Evolutionary conservation across 306 rosid genomes (phyloP).

Genomic region (Trifolium pratense): DNA sequence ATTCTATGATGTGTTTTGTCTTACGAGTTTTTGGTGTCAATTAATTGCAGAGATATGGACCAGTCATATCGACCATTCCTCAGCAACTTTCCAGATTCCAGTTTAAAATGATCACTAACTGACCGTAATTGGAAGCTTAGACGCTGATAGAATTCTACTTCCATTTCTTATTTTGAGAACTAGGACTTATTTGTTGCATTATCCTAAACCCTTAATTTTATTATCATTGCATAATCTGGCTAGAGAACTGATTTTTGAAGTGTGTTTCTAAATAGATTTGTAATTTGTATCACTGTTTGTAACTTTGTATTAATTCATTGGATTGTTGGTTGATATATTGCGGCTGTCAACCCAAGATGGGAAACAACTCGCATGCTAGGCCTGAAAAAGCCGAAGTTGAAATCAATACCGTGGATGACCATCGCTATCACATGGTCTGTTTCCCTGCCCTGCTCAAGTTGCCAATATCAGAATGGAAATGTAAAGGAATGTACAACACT

Average conservation of each 20-base stretch:
- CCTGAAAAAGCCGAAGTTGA: constrained; percentile 7
- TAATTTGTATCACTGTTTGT: constrained; percentile 35
- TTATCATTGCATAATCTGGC: constrained; percentile 43
- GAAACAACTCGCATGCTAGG: constrained; percentile 17
- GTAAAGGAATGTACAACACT: neutral
- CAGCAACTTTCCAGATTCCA: constrained; percentile 98
- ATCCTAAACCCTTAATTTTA: neutral
- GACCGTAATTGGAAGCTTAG: constrained; percentile 37
- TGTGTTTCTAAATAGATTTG: constrained; percentile 26
- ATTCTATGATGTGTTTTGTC: constrained; percentile 6
- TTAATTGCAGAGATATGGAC: constrained; percentile 88
- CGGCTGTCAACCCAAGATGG: constrained; percentile 25
- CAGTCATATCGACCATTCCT: constrained; percentile 96
- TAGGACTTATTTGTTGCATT: constrained; percentile 30
- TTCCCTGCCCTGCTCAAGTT: constrained; percentile 16
- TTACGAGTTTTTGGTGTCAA: constrained; percentile 29
- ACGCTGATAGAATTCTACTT: constrained; percentile 14
- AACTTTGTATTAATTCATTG: constrained; percentile 35
- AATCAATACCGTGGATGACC: neutral
- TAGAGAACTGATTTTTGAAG: constrained; percentile 39
- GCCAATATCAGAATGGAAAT: constrained; percentile 20
- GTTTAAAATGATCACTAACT: constrained; percentile 93
- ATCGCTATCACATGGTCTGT: neutral
- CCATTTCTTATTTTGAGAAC: constrained; percentile 23
- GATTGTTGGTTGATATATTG: constrained; percentile 34